Percentiles rank a stretch among this genome's conserved stretches.
Conservation (phyloP, 371 early-diverging fungal species). For the Amoeboradix gromovi region DNA sequence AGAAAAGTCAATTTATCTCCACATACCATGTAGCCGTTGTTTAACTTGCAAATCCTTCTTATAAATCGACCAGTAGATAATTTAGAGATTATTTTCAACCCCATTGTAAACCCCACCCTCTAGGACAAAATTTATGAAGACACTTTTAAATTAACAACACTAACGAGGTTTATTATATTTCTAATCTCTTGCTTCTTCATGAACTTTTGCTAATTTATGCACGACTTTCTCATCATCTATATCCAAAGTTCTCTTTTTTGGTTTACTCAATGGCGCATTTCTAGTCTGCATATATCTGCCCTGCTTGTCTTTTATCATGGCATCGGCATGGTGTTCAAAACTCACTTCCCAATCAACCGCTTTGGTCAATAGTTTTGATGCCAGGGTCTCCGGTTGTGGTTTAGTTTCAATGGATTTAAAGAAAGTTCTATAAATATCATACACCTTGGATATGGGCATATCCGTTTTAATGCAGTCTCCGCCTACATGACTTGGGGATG, state of each 20-base stretch:
- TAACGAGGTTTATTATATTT: too few relatives aligned
- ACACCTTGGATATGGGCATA: slow-evolving; percentile 61
- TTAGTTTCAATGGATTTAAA: slow-evolving; percentile 8
- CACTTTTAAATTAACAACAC: too few relatives aligned
- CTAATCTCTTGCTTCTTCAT: too few relatives aligned
- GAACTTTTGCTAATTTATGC: too few relatives aligned
- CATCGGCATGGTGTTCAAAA: slow-evolving; percentile 36
- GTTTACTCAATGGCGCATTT: not conserved
- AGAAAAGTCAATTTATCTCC: too few relatives aligned
- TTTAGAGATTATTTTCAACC: too few relatives aligned
- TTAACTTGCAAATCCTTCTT: too few relatives aligned
- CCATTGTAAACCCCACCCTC: too few relatives aligned
- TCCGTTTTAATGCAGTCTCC: slow-evolving; percentile 74
- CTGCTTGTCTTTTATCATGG: slow-evolving; percentile 5
- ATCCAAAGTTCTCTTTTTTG: not conserved
- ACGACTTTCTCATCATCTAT: too few relatives aligned
- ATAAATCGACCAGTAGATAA: too few relatives aligned
- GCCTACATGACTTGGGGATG: slow-evolving; percentile 65
- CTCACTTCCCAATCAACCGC: slow-evolving; percentile 19
- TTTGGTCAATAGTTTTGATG: not conserved
- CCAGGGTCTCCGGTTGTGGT: slow-evolving; percentile 17
- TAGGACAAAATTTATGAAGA: too few relatives aligned
- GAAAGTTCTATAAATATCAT: slow-evolving; percentile 64
- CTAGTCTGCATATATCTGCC: not conserved
- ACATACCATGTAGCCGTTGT: too few relatives aligned